A percentile compares a stretch with the other conserved stretches of the same genome.
Conservation (phyloP, 2,329 filamentous ascomycete genomes). For the Ophiocordyceps camponoti-saundersi region DNA sequence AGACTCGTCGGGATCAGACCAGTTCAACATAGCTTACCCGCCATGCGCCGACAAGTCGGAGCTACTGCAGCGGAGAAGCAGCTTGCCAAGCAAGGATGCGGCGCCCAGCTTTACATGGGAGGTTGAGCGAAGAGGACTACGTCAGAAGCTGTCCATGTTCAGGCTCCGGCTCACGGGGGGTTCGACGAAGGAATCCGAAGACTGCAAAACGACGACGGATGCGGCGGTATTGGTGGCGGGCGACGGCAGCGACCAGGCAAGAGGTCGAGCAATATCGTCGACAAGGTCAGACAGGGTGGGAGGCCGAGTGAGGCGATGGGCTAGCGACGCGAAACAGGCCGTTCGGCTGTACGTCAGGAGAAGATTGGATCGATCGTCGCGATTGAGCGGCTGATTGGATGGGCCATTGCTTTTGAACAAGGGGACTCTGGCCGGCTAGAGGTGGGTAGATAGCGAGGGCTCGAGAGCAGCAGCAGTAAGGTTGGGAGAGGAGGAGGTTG, state of each 20-base stretch:
- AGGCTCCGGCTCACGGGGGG: slow-evolving; percentile 8
- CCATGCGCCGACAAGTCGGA: slow-evolving; percentile 6
- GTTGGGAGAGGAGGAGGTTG: background rate
- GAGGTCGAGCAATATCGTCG: slow-evolving; percentile 2
- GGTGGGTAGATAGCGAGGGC: background rate
- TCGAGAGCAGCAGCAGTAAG: background rate
- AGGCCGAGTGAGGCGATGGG: slow-evolving; percentile 16
- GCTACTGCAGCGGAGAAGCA: slow-evolving; percentile 2
- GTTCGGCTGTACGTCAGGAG: slow-evolving; percentile 16
- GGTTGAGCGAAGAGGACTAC: slow-evolving; percentile 5
- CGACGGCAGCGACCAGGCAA: background rate
- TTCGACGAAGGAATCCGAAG: slow-evolving; percentile 3
- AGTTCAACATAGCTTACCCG: slow-evolving; percentile 18
- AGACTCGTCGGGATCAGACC: slow-evolving; percentile 11
- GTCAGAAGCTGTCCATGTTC: slow-evolving; percentile 14
- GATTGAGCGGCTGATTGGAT: slow-evolving; percentile 4
- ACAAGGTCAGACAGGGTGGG: slow-evolving; percentile 7
- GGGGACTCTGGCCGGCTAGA: background rate
- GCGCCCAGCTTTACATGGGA: slow-evolving; percentile 3
- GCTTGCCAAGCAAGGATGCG: slow-evolving; percentile 3
- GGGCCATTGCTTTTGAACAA: slow-evolving; percentile 3
- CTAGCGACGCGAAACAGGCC: slow-evolving; percentile 13
- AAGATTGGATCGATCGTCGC: slow-evolving; percentile 14
- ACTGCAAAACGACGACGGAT: background rate
- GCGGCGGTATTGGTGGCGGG: background rate